These are phyloP conservation scores for Datura wrightii DNA, from an alignment of 257 asterid genomes.

Conservation along the genomic window DNA sequence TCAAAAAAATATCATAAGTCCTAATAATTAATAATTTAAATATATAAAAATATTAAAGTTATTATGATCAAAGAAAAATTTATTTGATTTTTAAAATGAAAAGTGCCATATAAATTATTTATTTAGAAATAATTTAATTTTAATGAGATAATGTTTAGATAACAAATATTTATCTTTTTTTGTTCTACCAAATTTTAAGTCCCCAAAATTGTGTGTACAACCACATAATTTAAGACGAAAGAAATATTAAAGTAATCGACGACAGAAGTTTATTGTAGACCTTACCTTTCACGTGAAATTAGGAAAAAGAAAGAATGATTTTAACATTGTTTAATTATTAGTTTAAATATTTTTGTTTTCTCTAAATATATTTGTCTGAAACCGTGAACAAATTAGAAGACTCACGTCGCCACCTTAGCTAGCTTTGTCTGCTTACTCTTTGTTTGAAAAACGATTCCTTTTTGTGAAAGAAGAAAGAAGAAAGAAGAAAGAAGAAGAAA, in stretches of 20 bases:
- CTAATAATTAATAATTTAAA: neutral
- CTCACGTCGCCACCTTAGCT: conserved; percentile 58
- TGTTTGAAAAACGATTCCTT: conserved; percentile 60
- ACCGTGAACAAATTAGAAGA: conserved; percentile 48
- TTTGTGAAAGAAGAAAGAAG: neutral
- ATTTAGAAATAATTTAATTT: no score
- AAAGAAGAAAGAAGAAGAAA: conserved; percentile 28
- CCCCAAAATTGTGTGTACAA: neutral
- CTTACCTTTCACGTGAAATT: conserved; percentile 60
- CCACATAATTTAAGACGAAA: neutral
- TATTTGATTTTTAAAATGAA: neutral
- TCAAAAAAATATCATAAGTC: neutral
- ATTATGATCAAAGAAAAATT: neutral
- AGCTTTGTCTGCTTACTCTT: conserved; percentile 61
- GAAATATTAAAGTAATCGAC: neutral
- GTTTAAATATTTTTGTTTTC: conserved; percentile 8
- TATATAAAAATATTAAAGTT: neutral
- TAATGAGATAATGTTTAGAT: no score
- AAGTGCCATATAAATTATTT: no score
- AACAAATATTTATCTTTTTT: no score
- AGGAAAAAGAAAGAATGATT: conserved; percentile 37
- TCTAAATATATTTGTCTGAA: conserved; percentile 29
- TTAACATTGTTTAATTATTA: conserved; percentile 1
- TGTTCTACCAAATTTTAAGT: neutral
- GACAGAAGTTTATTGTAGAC: conserved; percentile 31